These are phyloP conservation scores for Boletales sp. DNA, from an alignment of 768 basidiomycete genomes.

Conservation along the genomic window DNA sequence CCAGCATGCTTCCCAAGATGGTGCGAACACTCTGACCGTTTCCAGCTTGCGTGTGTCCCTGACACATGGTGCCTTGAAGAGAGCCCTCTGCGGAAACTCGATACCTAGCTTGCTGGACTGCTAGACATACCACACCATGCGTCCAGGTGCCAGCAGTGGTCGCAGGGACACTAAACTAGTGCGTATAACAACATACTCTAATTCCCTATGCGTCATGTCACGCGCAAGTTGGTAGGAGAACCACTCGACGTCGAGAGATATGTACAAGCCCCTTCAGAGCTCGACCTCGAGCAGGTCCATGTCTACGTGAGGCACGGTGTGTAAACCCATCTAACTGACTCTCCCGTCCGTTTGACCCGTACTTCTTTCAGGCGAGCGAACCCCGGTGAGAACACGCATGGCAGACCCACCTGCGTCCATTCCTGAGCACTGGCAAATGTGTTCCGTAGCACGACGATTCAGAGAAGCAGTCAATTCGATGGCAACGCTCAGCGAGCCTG, in stretches of 20 bases:
- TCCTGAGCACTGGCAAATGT: slow-evolving; percentile 67
- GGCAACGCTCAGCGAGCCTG: slow-evolving; percentile 4
- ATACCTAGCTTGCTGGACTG: too few relatives aligned
- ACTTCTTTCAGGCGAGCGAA: slow-evolving; percentile 57
- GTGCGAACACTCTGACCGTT: too few relatives aligned
- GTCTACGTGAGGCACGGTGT: slow-evolving; percentile 75
- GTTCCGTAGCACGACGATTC: slow-evolving; percentile 51
- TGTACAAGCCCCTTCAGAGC: slow-evolving; percentile 49
- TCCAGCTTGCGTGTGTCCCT: too few relatives aligned
- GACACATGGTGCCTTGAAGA: too few relatives aligned
- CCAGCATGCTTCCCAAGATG: too few relatives aligned
- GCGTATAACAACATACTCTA: too few relatives aligned
- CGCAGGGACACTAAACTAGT: not conserved
- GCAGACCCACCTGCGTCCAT: slow-evolving; percentile 58
- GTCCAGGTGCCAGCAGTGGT: not conserved
- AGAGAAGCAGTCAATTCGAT: slow-evolving; percentile 38
- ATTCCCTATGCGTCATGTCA: not conserved
- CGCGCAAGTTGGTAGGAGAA: slow-evolving; percentile 32
- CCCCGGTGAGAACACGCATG: slow-evolving; percentile 70
- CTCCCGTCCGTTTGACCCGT: too few relatives aligned
- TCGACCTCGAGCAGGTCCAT: slow-evolving; percentile 69
- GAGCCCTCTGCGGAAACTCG: too few relatives aligned
- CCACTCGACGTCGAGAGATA: slow-evolving; percentile 61
- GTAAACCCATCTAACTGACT: not conserved
- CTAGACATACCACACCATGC: too few relatives aligned